Evolutionary conservation across 2,329 filamentous ascomycete genomes (phyloP), one percentile per base, ranked within the genome.

Genomic region (Neofusicoccum cordaticola): DNA sequence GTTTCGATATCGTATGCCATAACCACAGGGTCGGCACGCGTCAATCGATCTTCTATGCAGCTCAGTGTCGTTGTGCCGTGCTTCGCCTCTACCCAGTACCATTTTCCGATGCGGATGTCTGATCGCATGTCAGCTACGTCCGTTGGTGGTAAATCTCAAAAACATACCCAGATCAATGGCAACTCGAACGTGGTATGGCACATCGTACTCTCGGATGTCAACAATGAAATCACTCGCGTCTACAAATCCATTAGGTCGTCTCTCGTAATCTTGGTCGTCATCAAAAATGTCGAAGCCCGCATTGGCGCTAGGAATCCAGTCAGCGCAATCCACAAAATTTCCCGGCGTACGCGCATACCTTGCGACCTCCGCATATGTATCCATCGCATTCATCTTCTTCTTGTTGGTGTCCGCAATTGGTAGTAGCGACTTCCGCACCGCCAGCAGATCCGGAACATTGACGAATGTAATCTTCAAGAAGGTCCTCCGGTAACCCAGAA

Each of bases 1-100:
- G 95, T 99, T 79, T 99, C 95, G 73, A 99, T 99, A 87, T 99
- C 95, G 79, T 89, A 99, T n/a, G 95, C 95, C 85, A 99, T 90
- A 19, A 99, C 91, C n/a, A 98, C 91, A 0, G 95, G 95, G 73
- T 99, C 95, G 22, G 96, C 93, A 78, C 93, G 91, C 66, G 92
- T 88, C 53, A 98, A 84, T 70, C 93, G 89, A 66, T 96, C 93
- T 75, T 94, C 91, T 74, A 98, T 89, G 74, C 91, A 92, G 51
- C 84, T 88, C 68, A 99, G 82, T n/a, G 87, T 90, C 64, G 94
- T 90, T 65, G 90, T 82, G 64, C 96, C 95, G 73, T 98, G 93
- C 75, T 96, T 97, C 53, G 92, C 91, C 73, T 98, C 92, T 57
- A 99, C 91, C 64, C 88, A 92, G 77, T 99, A 99, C 95, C 95